phyloP scores from a whole-genome alignment of 768 basidiomycete species.

The Nidula microcarpa region DNA sequence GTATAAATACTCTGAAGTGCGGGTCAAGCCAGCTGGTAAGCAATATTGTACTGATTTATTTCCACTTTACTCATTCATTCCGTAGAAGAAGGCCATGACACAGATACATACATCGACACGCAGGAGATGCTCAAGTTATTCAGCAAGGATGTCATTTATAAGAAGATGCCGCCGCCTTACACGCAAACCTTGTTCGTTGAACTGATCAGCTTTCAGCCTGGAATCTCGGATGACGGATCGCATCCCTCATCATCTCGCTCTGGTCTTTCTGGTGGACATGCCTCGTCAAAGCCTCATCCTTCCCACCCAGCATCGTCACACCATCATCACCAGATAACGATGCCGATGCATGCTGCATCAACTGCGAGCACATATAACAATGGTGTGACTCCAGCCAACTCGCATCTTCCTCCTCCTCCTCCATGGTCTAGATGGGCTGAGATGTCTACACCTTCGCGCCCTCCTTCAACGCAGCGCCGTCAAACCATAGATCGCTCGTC shows the following conservation, averaged over 20 bases:
- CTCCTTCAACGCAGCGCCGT: conserved; percentile 39
- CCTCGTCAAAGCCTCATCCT: conserved; percentile 10
- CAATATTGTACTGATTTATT: conserved; percentile 47
- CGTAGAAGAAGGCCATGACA: conserved; percentile 40
- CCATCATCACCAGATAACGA: conserved; percentile 8
- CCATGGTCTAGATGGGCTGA: conserved; percentile 50
- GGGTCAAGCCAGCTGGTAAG: conserved; percentile 54
- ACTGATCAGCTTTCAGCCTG: conserved; percentile 60
- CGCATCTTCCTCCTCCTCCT: conserved; percentile 23
- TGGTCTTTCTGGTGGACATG: conserved; percentile 12
- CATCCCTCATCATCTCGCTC: conserved; percentile 15
- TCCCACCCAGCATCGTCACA: conserved; percentile 6
- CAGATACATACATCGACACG: conserved; percentile 66
- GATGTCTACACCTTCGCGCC: conserved; percentile 40
- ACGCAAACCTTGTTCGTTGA: conserved; percentile 73
- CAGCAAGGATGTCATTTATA: conserved; percentile 70
- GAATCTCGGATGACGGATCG: conserved; percentile 30
- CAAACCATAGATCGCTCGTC: conserved; percentile 18
- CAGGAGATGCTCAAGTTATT: conserved; percentile 71
- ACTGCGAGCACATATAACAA: conserved; percentile 8
- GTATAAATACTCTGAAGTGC: conserved; percentile 74
- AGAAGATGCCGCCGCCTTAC: conserved; percentile 60
- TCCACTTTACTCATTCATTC: conserved; percentile 7
- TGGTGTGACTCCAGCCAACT: conserved; percentile 4
- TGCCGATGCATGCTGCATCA: conserved; percentile 6